Evolutionary conservation across 2,329 filamentous ascomycete genomes (phyloP), one percentile per base, ranked within the genome.

Genomic region (Aspergillus transmontanensis): DNA sequence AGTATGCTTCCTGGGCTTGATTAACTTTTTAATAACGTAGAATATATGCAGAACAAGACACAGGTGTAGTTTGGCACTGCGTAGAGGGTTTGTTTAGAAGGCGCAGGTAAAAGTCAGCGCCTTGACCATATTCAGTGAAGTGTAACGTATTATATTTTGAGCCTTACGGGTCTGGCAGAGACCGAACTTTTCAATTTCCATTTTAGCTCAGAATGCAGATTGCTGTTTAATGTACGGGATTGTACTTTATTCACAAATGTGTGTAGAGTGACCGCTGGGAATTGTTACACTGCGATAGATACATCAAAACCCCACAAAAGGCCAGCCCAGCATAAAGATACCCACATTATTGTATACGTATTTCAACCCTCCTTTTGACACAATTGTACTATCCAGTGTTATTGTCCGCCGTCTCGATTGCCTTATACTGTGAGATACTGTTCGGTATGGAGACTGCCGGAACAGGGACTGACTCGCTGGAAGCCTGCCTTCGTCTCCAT

Each of bases 401-500:
- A 46, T 46, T 46, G 21, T 46, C 45, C 21, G 11, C 21, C 21
- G 21, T 6, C 45, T 46, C 10, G 21, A 54, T 54, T 54, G 5
- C 11, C 32, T 30, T 30, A 32, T 54, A 54, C 50, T 32, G 28
- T 32, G 16, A 54, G 50, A 36, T 32, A 23, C 28, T 54, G 21
- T 46, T 46, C 21, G 11, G 45, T 46, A 46, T 16, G 21, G 45
- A 46, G 41, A 21, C 41, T 45, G 41, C 41, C 41, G 41, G 41
- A n/a, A 7, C 50, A 30, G 32, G 34, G 34, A 26, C 21, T 56
- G 34, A 41, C 34, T 39, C 34, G 16, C 34, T 56, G 30, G 30
- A 58, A 46, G 45, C 46, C 57, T 36, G 57, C 46, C 21, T 59
- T 59, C 46, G 39, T 34, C n/a, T 59, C 43, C 19, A 48, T 21